Percentiles rank a stretch among this genome's conserved stretches.
These are phyloP conservation scores for Fennellomyces sp. DNA, from an alignment of 371 early-diverging fungal species.

Conservation along the genomic window DNA sequence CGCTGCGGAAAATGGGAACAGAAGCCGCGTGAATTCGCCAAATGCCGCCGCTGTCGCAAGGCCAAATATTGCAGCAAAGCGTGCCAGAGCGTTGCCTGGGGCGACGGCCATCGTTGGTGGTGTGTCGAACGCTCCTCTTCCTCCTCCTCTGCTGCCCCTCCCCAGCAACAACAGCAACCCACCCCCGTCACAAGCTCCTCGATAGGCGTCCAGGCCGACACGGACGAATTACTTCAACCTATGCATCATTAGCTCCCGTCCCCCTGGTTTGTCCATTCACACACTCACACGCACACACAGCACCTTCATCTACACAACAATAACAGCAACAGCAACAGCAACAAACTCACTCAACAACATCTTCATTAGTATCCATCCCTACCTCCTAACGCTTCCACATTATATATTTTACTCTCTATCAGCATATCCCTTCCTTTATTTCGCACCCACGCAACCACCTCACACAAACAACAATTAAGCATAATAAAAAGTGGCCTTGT, in stretches of 20 bases:
- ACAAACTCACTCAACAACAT: too few species aligned
- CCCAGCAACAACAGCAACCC: slow-evolving; percentile 8
- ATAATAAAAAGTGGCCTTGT: slow-evolving; percentile 4
- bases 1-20: slow-evolving; percentile 76
- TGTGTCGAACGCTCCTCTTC: slow-evolving; percentile 59
- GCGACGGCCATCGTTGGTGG: slow-evolving; percentile 80
- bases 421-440: neutral
- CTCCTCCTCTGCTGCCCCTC: neutral
- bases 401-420: neutral
- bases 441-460: too few species aligned
- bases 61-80: slow-evolving; percentile 80
- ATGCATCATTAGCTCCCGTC: neutral
- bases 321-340: too few species aligned
- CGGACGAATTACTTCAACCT: neutral
- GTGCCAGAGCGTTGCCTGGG: slow-evolving; percentile 79
- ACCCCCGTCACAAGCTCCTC: neutral
- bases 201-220: too few species aligned
- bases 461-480: neutral
- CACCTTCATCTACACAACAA: neutral
- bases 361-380: too few species aligned
- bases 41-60: slow-evolving; percentile 81
- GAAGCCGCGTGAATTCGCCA: slow-evolving; percentile 75
- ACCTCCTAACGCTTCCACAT: too few species aligned
- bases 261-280: neutral
- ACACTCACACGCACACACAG: neutral